Conservation (phyloP, 805 yeast genomes). For the Alloascoidea africana region DNA sequence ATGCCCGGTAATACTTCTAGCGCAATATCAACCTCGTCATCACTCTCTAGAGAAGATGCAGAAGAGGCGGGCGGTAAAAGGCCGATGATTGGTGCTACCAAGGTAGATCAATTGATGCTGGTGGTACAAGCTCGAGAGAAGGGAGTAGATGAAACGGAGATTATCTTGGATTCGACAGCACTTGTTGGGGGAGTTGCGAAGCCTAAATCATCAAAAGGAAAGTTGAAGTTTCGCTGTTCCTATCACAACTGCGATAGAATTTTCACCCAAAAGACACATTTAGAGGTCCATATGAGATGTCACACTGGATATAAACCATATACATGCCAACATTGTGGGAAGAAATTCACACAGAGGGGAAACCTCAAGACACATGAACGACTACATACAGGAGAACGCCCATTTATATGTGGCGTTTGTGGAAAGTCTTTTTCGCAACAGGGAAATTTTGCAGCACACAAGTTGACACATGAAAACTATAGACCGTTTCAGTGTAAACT, state of each 20-base stretch:
- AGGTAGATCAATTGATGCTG: constrained; percentile 82
- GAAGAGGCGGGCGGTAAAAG: constrained; percentile 14
- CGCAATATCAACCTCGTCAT: constrained; percentile 6
- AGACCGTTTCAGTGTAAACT: constrained; percentile 71
- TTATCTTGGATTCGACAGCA: constrained; percentile 43
- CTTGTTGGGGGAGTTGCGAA: constrained; percentile 73
- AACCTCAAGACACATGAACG: constrained; percentile 75
- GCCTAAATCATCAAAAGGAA: constrained; percentile 21
- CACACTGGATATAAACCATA: constrained; percentile 83
- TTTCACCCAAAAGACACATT: constrained; percentile 81
- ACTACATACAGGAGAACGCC: constrained; percentile 86
- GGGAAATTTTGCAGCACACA: constrained; percentile 85
- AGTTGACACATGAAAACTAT: constrained; percentile 62
- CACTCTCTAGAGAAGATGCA: constrained; percentile 7
- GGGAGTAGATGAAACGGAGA: constrained; percentile 36
- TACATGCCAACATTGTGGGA: constrained; percentile 58
- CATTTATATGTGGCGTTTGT: constrained; percentile 69
- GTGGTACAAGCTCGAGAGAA: constrained; percentile 81
- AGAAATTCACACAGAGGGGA: constrained; percentile 82
- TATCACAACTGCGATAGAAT: constrained; percentile 48
- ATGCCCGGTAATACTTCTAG: too few species aligned
- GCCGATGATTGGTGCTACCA: constrained; percentile 71
- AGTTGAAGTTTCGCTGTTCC: constrained; percentile 15
- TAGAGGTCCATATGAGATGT: constrained; percentile 78
- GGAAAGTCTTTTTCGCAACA: constrained; percentile 70